Evolutionary conservation across 75 land plant species (phyloP).

Genomic region (Ceratopteris richardii): DNA sequence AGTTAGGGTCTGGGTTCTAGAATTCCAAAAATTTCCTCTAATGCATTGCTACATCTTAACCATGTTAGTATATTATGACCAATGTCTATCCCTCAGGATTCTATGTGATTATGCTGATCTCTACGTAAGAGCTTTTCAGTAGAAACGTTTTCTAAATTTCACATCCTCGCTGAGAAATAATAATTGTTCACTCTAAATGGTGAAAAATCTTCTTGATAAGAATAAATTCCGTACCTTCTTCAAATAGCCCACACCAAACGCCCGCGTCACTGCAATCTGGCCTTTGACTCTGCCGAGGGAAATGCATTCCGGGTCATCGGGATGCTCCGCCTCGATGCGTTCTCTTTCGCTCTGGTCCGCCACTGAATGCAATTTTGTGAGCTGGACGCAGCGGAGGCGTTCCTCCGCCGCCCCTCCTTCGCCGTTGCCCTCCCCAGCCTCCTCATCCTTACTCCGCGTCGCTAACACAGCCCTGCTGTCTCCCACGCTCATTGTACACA

Average conservation of each 20-base stretch:
- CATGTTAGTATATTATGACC: too few species aligned
- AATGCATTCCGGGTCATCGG: slow-evolving; percentile 50
- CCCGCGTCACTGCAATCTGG: slow-evolving; percentile 67
- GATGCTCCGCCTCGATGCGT: slow-evolving; percentile 50
- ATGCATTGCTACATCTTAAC: too few species aligned
- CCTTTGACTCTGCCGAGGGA: slow-evolving; percentile 63
- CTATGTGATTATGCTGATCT: background rate
- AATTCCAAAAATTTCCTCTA: too few species aligned
- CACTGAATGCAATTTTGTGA: slow-evolving; percentile 65
- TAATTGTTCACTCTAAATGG: background rate
- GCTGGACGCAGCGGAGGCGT: slow-evolving; percentile 21
- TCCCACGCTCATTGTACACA: slow-evolving; percentile 60
- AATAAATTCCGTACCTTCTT: slow-evolving; percentile 45
- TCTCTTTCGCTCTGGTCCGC: slow-evolving; percentile 47
- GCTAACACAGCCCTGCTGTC: slow-evolving; percentile 80
- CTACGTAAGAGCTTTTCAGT: background rate
- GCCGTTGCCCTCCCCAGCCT: background rate
- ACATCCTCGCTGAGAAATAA: background rate
- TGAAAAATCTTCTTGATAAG: background rate
- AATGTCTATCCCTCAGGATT: slow-evolving; percentile 1
- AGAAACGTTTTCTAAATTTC: background rate
- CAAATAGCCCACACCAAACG: slow-evolving; percentile 87
- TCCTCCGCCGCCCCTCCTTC: slow-evolving; percentile 18
- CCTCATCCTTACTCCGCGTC: slow-evolving; percentile 1
- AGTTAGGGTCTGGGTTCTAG: too few species aligned